Conservation (phyloP, 192 early-diverging fungal genomes). For the Backusella luteola region DNA sequence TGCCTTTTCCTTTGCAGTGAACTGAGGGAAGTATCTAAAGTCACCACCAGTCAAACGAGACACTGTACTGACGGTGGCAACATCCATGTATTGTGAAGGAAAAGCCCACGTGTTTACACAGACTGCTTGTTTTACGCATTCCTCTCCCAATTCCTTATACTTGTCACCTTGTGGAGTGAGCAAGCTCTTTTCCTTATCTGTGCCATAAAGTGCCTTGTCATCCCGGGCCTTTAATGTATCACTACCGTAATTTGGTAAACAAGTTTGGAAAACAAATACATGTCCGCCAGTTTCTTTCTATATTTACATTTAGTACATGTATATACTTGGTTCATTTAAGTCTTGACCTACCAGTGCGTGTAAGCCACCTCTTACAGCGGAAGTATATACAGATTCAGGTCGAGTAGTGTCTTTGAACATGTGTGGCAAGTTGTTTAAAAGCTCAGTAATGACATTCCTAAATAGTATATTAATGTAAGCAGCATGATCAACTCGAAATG, state of each 20-base stretch:
- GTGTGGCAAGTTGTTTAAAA: slow-evolving; percentile 79
- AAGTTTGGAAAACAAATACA: slow-evolving; percentile 85
- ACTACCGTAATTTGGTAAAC: slow-evolving; percentile 84
- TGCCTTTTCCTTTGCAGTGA: slow-evolving; percentile 74
- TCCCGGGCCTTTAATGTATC: slow-evolving; percentile 86
- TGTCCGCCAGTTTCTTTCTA: slow-evolving; percentile 81
- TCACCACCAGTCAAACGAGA: slow-evolving; percentile 89
- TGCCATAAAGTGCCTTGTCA: slow-evolving; percentile 85
- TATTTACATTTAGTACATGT: not conserved
- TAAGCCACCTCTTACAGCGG: slow-evolving; percentile 77
- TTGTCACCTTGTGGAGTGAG: slow-evolving; percentile 84
- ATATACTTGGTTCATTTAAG: not conserved
- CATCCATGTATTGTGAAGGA: slow-evolving; percentile 84
- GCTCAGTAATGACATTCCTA: slow-evolving; percentile 74
- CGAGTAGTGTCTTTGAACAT: slow-evolving; percentile 84
- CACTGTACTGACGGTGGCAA: slow-evolving; percentile 79
- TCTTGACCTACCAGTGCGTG: slow-evolving; percentile 64
- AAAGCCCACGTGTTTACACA: slow-evolving; percentile 90
- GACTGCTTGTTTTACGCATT: slow-evolving; percentile 80
- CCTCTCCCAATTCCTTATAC: slow-evolving; percentile 84
- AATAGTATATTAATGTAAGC: not conserved
- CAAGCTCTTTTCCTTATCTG: slow-evolving; percentile 89
- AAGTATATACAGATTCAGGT: slow-evolving; percentile 80
- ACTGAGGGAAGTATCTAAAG: slow-evolving; percentile 77
- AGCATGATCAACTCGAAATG: not conserved